Conservation (phyloP, 2,329 filamentous ascomycete genomes). For the Metarhizium humberi region DNA sequence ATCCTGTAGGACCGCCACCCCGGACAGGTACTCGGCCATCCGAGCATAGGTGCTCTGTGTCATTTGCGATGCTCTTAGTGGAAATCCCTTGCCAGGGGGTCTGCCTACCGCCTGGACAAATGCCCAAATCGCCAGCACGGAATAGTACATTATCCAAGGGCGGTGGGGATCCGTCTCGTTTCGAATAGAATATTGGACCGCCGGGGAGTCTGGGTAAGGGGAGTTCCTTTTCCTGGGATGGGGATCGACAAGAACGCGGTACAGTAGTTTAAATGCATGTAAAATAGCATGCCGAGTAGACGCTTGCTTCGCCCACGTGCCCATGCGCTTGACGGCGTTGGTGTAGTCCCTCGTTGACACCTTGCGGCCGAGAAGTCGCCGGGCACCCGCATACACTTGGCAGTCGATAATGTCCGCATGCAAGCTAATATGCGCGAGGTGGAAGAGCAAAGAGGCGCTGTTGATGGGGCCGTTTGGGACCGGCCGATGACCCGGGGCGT, state of each 20-base stretch:
- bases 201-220: constrained; percentile 23
- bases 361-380: constrained; percentile 65
- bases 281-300: constrained; percentile 74
- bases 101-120: constrained; percentile 73
- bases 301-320: constrained; percentile 64
- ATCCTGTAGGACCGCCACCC: constrained; percentile 60
- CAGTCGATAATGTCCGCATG: constrained; percentile 85
- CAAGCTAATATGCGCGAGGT: constrained; percentile 80
- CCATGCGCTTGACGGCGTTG: constrained; percentile 67
- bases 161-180: constrained; percentile 76
- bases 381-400: constrained; percentile 78
- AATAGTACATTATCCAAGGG: constrained; percentile 87
- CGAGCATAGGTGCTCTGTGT: constrained; percentile 22
- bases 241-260: constrained; percentile 58
- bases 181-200: constrained; percentile 56
- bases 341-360: constrained; percentile 68
- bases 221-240: constrained; percentile 21
- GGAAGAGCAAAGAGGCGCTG: constrained; percentile 71
- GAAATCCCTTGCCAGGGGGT: constrained; percentile 35
- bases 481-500: constrained; percentile 25
- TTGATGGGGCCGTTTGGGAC: constrained; percentile 60
- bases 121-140: constrained; percentile 76
- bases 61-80: constrained; percentile 36
- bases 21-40: constrained; percentile 40
- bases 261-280: constrained; percentile 74